phyloP scores from a whole-genome alignment of 805 yeast genomes.

The Sugiyamaella smithiae region DNA sequence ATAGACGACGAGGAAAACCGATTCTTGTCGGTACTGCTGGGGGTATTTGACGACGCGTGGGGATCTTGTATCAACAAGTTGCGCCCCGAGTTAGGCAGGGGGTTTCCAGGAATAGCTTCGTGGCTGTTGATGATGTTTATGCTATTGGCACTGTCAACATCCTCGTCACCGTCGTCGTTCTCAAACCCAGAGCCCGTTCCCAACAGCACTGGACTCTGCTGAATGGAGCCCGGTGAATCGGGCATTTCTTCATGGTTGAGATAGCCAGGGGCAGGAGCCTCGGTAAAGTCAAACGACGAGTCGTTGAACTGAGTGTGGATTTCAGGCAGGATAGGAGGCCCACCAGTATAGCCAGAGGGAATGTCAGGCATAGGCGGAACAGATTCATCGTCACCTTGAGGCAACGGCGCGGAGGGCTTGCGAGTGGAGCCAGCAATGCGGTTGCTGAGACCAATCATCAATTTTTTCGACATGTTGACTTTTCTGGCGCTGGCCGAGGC shows the following conservation, averaged over 20 bases:
- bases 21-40: conserved; percentile 1
- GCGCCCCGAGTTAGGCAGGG: background rate
- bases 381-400: background rate
- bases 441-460: conserved; percentile 13
- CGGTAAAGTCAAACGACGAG: background rate
- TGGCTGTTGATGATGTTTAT: background rate
- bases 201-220: conserved; percentile 10
- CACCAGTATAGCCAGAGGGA: background rate
- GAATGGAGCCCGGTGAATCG: conserved; percentile 10
- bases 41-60: conserved; percentile 4
- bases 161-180: background rate
- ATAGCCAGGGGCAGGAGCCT: background rate
- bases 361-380: background rate
- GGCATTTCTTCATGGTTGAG: background rate
- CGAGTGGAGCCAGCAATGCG: conserved; percentile 7
- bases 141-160: background rate
- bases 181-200: conserved; percentile 8
- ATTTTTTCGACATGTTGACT: conserved; percentile 7
- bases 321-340: background rate
- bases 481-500: background rate
- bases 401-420: conserved; percentile 6
- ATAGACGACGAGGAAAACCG: conserved; percentile 4
- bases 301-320: background rate
- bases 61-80: background rate
- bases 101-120: background rate